Conservation (phyloP, 371 early-diverging fungal genomes). For the Mucor plumbeus region DNA sequence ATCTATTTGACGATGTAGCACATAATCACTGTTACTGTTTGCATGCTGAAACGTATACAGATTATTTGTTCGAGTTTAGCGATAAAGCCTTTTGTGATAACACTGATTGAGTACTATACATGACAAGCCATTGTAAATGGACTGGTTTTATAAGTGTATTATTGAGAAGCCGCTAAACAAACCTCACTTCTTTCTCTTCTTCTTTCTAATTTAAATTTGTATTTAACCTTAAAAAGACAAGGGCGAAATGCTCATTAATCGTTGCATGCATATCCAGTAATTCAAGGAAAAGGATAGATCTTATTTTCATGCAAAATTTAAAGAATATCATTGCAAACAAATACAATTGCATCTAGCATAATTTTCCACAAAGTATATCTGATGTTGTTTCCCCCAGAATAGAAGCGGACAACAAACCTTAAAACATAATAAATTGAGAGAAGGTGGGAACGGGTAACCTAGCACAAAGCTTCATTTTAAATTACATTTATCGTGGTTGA, state of each 20-base stretch:
- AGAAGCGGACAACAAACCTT: neutral
- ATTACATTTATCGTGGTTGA: constrained; percentile 20
- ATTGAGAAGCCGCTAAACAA: constrained; percentile 6
- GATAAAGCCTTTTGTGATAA: neutral
- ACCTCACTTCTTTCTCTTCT: neutral
- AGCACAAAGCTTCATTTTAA: constrained; percentile 16
- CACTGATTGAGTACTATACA: neutral
- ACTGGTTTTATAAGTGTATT: neutral
- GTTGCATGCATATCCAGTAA: neutral
- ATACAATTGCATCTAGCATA: constrained; percentile 1
- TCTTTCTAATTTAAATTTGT: neutral
- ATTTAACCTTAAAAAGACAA: constrained; percentile 4
- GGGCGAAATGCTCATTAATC: neutral
- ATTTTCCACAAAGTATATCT: neutral
- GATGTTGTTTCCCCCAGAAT: neutral
- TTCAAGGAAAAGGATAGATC: neutral
- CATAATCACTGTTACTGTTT: neutral
- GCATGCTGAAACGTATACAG: neutral
- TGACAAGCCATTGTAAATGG: neutral
- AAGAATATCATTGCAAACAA: neutral
- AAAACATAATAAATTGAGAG: neutral
- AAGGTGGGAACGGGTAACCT: constrained; percentile 20
- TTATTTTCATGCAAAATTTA: neutral
- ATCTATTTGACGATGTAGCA: constrained; percentile 7
- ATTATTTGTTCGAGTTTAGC: neutral